phyloP scores from a whole-genome alignment of 805 yeast genomes.

The Wickerhamiella nectarea region DNA sequence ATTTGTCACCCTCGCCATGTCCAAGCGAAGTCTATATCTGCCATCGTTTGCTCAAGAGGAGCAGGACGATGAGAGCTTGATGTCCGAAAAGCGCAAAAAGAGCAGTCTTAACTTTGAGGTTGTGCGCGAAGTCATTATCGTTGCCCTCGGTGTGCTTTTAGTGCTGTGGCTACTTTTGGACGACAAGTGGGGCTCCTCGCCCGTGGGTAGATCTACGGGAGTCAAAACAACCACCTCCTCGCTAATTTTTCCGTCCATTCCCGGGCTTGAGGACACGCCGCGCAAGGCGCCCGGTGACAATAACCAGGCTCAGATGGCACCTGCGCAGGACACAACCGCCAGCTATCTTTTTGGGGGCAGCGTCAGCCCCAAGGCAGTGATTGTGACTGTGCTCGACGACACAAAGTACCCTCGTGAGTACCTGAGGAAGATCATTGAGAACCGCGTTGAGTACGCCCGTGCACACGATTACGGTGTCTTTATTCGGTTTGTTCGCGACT shows the following conservation, averaged over 20 bases:
- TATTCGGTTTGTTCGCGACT: slow-evolving; percentile 76
- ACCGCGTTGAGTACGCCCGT: slow-evolving; percentile 80
- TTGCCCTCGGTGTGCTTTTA: slow-evolving; percentile 17
- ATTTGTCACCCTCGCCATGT: too few species aligned
- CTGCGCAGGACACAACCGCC: slow-evolving; percentile 9
- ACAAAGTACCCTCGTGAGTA: slow-evolving; percentile 50
- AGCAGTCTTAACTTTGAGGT: slow-evolving; percentile 16
- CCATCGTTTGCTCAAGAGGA: slow-evolving; percentile 12
- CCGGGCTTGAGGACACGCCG: slow-evolving; percentile 10
- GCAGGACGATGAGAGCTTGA: slow-evolving; percentile 11
- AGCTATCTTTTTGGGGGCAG: slow-evolving; percentile 16
- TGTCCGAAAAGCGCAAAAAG: slow-evolving; percentile 8
- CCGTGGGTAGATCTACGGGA: slow-evolving; percentile 6
- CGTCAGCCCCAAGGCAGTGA: slow-evolving; percentile 31
- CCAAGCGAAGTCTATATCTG: slow-evolving; percentile 4
- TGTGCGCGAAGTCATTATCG: slow-evolving; percentile 18
- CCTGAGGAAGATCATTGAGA: slow-evolving; percentile 60
- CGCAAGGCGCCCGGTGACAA: slow-evolving; percentile 25
- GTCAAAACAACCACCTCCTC: slow-evolving; percentile 11
- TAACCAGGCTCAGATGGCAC: slow-evolving; percentile 12
- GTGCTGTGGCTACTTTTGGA: slow-evolving; percentile 22
- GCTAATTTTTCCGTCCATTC: slow-evolving; percentile 20
- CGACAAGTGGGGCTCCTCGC: slow-evolving; percentile 5
- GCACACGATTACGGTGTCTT: slow-evolving; percentile 70
- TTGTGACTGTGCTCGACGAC: slow-evolving; percentile 76